Evolutionary conservation across 2,329 filamentous ascomycete genomes (phyloP), one percentile per base, ranked within the genome.

Genomic region (Aspergillus terreus): DNA sequence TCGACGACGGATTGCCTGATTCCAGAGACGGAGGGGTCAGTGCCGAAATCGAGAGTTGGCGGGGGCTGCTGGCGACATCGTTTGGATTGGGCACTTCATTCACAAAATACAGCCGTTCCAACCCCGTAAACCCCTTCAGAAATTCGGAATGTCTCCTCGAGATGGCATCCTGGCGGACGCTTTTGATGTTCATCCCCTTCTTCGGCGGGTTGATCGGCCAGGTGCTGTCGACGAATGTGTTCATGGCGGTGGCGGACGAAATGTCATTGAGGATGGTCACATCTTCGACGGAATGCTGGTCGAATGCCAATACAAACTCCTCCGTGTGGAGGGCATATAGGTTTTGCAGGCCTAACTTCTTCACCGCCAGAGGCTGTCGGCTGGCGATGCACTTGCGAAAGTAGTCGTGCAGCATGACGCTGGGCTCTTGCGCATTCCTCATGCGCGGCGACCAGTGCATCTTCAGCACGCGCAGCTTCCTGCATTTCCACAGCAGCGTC

Each of bases 381-480:
- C 74, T 71, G 3, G 76, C 68, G 19, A 79, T 65, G 54, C 76
- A 79, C 47, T 78, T 80, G 17, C 81, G 79, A 57, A 85, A 85
- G 54, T 82, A 80, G 15, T 76, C 71, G 49, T 76, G 70, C 4
- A 84, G 63, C 43, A 73, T 76, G 21, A 83, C 74, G 44, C 78
- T 82, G 5, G 81, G 77, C 60, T 85, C 83, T 40, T 81, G 79
- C 32, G 70, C 74, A 33, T 78, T 75, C 21, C 82, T 74, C 80
- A 86, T 85, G 1, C 83, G 78, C 4, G 82, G 81, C 25, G 76
- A 82, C 76, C 81, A 86, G 59, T 85, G 82, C 53, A 85, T 55
- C 49, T 73, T 78, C 6, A 86, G 65, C 30, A 80, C 78, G 38
- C 76, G 70, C 4, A 86, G 68, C 47, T 79, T 80, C 54, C 73